Conservation (phyloP, 2,329 filamentous ascomycete genomes). For the Paraphoma sp. region DNA sequence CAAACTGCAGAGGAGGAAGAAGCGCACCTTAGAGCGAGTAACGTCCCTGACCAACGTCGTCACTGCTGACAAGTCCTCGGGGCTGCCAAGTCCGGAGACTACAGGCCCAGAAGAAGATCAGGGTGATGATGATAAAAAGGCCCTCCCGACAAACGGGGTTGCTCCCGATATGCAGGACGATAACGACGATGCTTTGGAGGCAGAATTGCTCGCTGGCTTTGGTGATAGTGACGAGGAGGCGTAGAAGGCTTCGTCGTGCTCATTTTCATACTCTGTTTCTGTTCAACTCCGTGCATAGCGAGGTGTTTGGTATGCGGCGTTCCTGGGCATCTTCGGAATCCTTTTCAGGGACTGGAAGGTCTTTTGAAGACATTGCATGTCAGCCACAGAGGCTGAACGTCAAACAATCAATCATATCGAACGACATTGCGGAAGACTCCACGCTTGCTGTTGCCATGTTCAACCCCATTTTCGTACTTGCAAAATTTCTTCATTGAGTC, state of each 20-base stretch:
- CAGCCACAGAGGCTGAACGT: not conserved
- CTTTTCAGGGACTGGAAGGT: conserved; percentile 9
- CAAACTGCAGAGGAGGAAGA: conserved; percentile 56
- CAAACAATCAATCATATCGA: not conserved
- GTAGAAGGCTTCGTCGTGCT: not conserved
- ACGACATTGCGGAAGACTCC: no score
- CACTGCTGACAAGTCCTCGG: conserved; percentile 48
- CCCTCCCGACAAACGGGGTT: conserved; percentile 37
- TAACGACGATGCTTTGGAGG: conserved; percentile 60
- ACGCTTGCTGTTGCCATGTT: not conserved
- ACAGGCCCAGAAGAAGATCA: conserved; percentile 49
- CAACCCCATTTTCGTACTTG: not conserved
- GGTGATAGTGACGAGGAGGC: conserved; percentile 31
- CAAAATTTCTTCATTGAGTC: no score
- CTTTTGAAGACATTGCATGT: conserved; percentile 6
- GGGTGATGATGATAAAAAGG: conserved; percentile 54
- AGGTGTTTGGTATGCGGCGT: conserved; percentile 44
- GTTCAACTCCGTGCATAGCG: conserved; percentile 45
- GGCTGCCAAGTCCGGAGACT: conserved; percentile 49
- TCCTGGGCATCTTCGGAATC: conserved; percentile 17
- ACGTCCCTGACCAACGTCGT: conserved; percentile 55
- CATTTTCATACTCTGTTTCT: conserved; percentile 8
- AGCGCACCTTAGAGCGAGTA: conserved; percentile 54
- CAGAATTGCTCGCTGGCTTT: conserved; percentile 52
- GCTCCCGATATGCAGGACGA: conserved; percentile 53